Evolutionary conservation across 2,329 filamentous ascomycete species (phyloP).

Genomic region (Chaetomium sp.): DNA sequence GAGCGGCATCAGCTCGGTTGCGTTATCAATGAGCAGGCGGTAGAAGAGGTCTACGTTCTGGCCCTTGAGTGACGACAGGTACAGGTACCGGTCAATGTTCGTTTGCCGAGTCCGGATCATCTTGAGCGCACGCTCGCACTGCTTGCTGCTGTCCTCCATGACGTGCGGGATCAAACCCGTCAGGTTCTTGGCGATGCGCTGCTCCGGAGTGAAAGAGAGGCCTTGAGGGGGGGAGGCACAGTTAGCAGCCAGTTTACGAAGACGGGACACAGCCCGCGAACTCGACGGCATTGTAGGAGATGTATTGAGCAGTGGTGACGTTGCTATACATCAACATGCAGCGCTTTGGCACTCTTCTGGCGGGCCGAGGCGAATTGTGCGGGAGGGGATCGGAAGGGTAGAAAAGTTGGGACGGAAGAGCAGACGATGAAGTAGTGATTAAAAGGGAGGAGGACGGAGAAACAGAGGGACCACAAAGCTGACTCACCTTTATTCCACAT

Average conservation of each 20-base stretch:
- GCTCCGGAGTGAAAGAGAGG: slow-evolving; percentile 57
- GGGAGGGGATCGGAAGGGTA: background rate
- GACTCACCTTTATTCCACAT: slow-evolving; percentile 59
- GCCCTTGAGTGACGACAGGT: slow-evolving; percentile 68
- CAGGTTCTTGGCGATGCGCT: slow-evolving; percentile 58
- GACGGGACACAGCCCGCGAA: slow-evolving; percentile 5
- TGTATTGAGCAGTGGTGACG: background rate
- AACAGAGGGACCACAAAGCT: slow-evolving; percentile 1
- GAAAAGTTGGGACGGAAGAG: background rate
- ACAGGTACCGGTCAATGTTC: slow-evolving; percentile 75
- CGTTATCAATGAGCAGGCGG: slow-evolving; percentile 70
- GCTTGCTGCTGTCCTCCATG: slow-evolving; percentile 53
- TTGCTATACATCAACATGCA: background rate
- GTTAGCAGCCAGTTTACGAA: slow-evolving; percentile 17
- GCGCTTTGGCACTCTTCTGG: too few relatives aligned
- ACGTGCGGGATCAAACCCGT: slow-evolving; percentile 60
- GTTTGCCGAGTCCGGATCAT: slow-evolving; percentile 66
- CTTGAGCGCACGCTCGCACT: slow-evolving; percentile 62
- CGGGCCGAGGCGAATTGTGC: too few relatives aligned
- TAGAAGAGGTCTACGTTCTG: slow-evolving; percentile 79
- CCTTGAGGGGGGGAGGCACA: slow-evolving; percentile 34
- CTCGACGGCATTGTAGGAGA: slow-evolving; percentile 1
- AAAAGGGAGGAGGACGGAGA: slow-evolving; percentile 2
- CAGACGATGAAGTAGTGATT: background rate
- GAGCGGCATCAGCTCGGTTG: slow-evolving; percentile 71